A percentile compares a stretch with the other conserved stretches of the same genome.
phyloP scores from a whole-genome alignment of 2,329 filamentous ascomycete genomes.

The Penicillium sclerotigenum region DNA sequence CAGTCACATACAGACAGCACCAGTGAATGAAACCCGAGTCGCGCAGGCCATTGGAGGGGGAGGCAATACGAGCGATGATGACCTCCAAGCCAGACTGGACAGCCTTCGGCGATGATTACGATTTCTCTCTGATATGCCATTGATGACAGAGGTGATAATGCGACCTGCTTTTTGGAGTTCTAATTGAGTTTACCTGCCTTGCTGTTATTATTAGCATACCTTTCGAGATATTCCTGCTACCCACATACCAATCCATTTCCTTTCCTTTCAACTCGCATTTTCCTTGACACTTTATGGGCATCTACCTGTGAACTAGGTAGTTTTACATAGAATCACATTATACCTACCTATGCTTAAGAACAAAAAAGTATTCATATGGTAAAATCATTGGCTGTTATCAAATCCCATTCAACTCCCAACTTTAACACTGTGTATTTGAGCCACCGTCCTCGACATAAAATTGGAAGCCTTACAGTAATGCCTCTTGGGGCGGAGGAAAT shows the following conservation, averaged over 20 bases:
- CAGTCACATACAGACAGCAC: constrained; percentile 70
- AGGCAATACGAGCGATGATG: constrained; percentile 68
- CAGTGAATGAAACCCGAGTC: constrained; percentile 71
- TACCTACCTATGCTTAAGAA: background rate
- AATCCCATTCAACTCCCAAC: background rate
- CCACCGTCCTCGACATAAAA: background rate
- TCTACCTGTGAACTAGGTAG: background rate
- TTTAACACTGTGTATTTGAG: background rate
- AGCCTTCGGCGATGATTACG: constrained; percentile 63
- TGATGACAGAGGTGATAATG: background rate
- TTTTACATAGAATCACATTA: background rate
- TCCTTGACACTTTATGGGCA: too few species aligned
- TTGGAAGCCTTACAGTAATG: background rate
- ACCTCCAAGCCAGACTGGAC: constrained; percentile 88
- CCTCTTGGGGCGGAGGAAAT: background rate
- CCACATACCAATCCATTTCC: background rate
- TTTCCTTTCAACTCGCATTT: background rate
- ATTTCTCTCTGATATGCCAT: constrained; percentile 2
- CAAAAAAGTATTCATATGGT: background rate
- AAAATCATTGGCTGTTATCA: background rate
- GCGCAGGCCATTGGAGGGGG: constrained; percentile 71
- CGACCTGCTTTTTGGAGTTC: background rate
- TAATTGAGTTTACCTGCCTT: background rate
- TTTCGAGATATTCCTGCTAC: background rate
- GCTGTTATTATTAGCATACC: constrained; percentile 6